Evolutionary conservation across 257 asterid species (phyloP).

Genomic region (Agastache rugosa): DNA sequence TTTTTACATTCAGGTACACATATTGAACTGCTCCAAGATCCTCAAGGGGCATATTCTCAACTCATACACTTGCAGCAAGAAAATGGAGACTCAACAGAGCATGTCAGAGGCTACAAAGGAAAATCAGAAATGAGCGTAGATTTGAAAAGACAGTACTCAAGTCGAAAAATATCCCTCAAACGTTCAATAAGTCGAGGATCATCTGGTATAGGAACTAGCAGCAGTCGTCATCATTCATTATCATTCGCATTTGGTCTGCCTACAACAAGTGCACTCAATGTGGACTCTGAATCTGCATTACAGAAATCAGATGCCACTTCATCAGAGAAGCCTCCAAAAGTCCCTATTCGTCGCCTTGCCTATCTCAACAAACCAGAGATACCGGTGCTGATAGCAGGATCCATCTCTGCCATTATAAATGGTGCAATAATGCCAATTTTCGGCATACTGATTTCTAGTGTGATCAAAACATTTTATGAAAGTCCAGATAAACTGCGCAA

Average conservation of each 20-base stretch:
- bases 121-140: constrained; percentile 41
- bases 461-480: constrained; percentile 52
- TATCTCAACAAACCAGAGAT: constrained; percentile 58
- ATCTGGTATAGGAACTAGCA: constrained; percentile 56
- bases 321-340: constrained; percentile 44
- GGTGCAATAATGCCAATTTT: constrained; percentile 61
- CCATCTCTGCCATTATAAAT: constrained; percentile 47
- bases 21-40: constrained; percentile 46
- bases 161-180: constrained; percentile 53
- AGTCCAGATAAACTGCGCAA: constrained; percentile 49
- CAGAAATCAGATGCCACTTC: too few relatives aligned
- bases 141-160: constrained; percentile 33
- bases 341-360: constrained; percentile 55
- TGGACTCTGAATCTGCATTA: neutral
- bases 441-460: constrained; percentile 52
- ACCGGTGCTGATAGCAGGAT: constrained; percentile 52
- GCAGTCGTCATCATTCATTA: constrained; percentile 52
- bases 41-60: constrained; percentile 57
- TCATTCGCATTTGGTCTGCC: constrained; percentile 52
- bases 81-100: too few relatives aligned
- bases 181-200: constrained; percentile 56
- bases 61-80: constrained; percentile 53
- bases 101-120: constrained; percentile 2
- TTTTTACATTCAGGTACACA: constrained; percentile 45
- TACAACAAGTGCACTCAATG: constrained; percentile 5